phyloP scores from a whole-genome alignment of 2,329 filamentous ascomycete genomes.

The Fusarium brachygibbosum region DNA sequence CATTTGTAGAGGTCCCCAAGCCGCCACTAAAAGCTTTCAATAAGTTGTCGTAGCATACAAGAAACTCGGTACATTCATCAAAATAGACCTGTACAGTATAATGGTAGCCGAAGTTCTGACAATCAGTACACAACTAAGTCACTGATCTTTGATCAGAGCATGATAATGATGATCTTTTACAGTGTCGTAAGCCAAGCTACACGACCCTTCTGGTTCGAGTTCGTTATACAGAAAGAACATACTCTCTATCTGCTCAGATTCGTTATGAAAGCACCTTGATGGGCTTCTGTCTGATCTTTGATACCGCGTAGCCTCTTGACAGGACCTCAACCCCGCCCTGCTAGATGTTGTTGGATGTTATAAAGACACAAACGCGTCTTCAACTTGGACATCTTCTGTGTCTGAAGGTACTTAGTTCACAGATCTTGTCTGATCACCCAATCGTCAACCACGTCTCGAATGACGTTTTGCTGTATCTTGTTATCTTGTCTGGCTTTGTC shows the following conservation, averaged over 20 bases:
- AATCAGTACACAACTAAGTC: neutral
- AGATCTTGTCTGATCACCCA: neutral
- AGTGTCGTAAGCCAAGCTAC: neutral
- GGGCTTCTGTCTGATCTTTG: conserved; percentile 8
- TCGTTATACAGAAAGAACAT: neutral
- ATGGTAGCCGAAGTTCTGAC: neutral
- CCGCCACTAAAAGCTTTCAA: conserved; percentile 1
- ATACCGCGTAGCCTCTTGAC: conserved; percentile 14
- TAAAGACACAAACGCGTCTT: conserved; percentile 21
- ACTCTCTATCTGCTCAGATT: neutral
- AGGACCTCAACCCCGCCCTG: conserved; percentile 20
- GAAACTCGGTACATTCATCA: neutral
- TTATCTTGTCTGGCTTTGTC: neutral
- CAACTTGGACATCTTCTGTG: neutral
- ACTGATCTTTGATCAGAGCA: neutral
- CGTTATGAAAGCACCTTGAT: conserved; percentile 30
- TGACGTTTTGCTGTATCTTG: neutral
- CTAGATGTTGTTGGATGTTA: conserved; percentile 2
- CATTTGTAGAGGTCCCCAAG: neutral
- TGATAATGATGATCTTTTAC: neutral
- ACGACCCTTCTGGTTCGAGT: neutral
- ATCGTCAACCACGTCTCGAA: neutral
- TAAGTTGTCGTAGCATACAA: neutral
- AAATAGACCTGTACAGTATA: neutral
- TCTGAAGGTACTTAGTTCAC: neutral